Percentiles rank a stretch among this genome's conserved stretches.
Evolutionary conservation across 345 rosid species (phyloP).

Genomic region (Xanthoceras sorbifolium): DNA sequence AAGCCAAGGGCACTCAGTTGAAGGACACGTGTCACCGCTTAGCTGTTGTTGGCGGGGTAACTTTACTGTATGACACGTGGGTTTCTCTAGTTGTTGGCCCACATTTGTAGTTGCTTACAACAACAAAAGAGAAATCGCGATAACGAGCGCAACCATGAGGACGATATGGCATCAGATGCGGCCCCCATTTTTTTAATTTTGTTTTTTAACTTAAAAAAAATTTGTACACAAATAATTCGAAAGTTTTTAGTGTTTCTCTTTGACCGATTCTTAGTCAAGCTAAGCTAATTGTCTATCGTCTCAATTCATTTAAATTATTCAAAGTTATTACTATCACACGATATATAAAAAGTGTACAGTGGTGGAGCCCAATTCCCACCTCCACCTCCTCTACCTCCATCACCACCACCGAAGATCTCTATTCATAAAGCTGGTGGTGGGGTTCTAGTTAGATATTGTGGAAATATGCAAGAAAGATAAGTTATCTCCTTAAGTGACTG

Average conservation of each 20-base stretch:
- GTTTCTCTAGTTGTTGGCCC: neutral
- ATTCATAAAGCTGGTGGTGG: neutral
- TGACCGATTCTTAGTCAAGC: neutral
- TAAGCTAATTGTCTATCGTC: neutral
- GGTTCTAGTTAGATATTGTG: neutral
- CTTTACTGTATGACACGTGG: slow-evolving; percentile 26
- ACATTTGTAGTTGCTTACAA: neutral
- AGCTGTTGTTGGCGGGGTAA: slow-evolving; percentile 19
- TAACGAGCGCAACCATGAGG: neutral
- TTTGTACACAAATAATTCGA: slow-evolving; percentile 7
- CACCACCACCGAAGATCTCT: neutral
- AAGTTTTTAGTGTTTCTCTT: neutral
- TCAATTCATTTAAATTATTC: neutral
- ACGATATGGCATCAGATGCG: slow-evolving; percentile 20
- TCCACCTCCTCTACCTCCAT: neutral
- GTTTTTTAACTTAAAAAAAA: neutral
- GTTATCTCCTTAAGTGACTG: neutral
- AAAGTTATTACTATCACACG: neutral
- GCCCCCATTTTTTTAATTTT: neutral
- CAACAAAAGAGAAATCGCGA: neutral
- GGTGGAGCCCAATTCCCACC: slow-evolving; percentile 1
- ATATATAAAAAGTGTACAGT: neutral
- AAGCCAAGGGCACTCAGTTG: neutral
- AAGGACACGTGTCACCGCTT: slow-evolving; percentile 28
- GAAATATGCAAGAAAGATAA: neutral